Base-by-base conservation (phyloP, 192 early-diverging fungal species). In the Chytriomyces hyalinus region DNA sequence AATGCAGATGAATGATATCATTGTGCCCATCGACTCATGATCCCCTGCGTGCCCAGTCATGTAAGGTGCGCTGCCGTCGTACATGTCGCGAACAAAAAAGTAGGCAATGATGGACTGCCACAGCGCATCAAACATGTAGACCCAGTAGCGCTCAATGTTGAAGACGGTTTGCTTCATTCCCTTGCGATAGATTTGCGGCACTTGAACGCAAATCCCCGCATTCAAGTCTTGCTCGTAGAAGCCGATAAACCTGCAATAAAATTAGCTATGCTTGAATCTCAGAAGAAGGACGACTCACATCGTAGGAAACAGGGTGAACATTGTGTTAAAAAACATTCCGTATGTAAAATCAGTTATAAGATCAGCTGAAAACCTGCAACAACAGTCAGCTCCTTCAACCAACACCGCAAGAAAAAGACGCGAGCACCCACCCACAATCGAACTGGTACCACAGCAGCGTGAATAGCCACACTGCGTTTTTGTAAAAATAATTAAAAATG, bases 401-500 rank as follows among this genome's bases (percentile, higher is more conserved):
- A 49, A 43, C 17, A 6, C 13, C 5, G 49, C 24, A 65, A 76
- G 61, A 60, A 50, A 50, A 3, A 61, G 46, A 63, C 47, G 45
- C 46, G 6, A 67, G 28, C n/a, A 59, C 81, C 73, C 74, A 95
- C 90, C 91, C 92, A 84, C 91, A 93, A 81, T 92, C 94, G 78
- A 98, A 95, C 80, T 96, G 95, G 87, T 88, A 96, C 96, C 95
- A 98, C 68, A 99, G 93, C 1, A 93, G 90, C 15, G 94, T 90
- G 81, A 95, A 94, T 2, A 96, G 90, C 94, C 94, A 96, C 26
- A 97, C 87, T 0, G 97, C 90, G 81, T 98, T 97, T 80, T 99
- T 99, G 89, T 96, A 97, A 81, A 97, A 98, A 80, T 94, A 97
- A 75, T 90, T 94, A 71, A 97, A 87, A 15, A 96, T 93, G 87